Percentiles rank a stretch among this genome's conserved stretches.
Conservation (phyloP, 495 filamentous ascomycete genomes). For the Talaromyces borbonicus region DNA sequence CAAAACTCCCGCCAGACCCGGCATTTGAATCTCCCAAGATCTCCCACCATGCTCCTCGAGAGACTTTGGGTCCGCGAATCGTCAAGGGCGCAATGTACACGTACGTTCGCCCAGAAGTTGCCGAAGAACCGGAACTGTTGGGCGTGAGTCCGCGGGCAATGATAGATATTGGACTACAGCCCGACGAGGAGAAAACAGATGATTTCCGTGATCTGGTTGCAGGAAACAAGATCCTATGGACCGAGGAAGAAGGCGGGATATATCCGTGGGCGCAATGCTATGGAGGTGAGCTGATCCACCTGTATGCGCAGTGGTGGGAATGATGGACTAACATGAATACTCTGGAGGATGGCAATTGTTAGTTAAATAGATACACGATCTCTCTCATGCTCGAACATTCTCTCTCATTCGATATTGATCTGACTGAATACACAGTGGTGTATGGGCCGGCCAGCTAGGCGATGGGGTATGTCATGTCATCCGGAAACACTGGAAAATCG, state of each 20-base stretch:
- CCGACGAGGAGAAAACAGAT: conserved; percentile 55
- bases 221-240: conserved; percentile 64
- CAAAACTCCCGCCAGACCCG: conserved; percentile 65
- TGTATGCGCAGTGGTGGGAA: conserved; percentile 8
- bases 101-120: conserved; percentile 70
- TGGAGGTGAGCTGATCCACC: conserved; percentile 46
- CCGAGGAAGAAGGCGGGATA: conserved; percentile 51
- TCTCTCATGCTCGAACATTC: too few relatives aligned
- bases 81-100: conserved; percentile 84
- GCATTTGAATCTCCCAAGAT: conserved; percentile 67
- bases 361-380: too few relatives aligned
- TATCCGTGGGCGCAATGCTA: conserved; percentile 99
- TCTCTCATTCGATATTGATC: background rate
- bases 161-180: conserved; percentile 61
- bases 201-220: conserved; percentile 68
- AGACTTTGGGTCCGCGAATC: conserved; percentile 66
- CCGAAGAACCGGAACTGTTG: conserved; percentile 65
- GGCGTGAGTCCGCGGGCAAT: conserved; percentile 68
- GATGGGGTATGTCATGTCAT: conserved; percentile 57
- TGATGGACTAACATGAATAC: conserved; percentile 13
- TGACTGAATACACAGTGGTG: conserved; percentile 38
- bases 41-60: conserved; percentile 70
- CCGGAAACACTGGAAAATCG: background rate
- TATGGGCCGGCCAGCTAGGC: conserved; percentile 93
- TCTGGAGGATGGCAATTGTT: conserved; percentile 47